Evolutionary conservation across 805 yeast genomes (phyloP), one percentile per base, ranked within the genome.

Genomic region (Candida schatavii): DNA sequence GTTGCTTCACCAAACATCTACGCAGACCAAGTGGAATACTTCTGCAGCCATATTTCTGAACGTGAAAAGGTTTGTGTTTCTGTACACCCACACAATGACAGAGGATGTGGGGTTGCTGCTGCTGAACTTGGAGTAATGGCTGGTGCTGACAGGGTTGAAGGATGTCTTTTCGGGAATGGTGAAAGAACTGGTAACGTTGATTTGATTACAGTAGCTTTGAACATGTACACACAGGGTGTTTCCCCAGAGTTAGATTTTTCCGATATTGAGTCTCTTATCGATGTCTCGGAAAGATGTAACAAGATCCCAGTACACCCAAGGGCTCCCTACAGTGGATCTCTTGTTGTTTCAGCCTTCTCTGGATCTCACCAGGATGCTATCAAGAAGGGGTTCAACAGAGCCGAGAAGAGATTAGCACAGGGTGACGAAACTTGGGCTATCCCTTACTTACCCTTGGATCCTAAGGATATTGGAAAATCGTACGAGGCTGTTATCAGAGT

Each of bases 341-440:
- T 85, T 39, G 93, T 85, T 33, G 90, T 85, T 28, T 84, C 88
- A 64, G 93, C 93, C 2, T 85, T 85, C 64, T 75, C 84, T 39
- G 93, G 93, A 3, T 81, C 88, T n/a, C 93, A 85, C 61, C 93
- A 85, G 66, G 93, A 86, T 62, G 93, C 95, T 33, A 85, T 85
- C 62, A 86, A 85, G 64, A 85, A 85, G 68, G 95, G 95, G 14
- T 85, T 85, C 61, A 70, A 73, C 19, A 61, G 57, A 15, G 72
- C 78, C 51, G 66, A 68, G 42, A 64, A 70, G 48, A 64, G 67
- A 42, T 52, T 60, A 37, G 64, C 63, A 31, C 55, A 57, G 34
- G 56, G 62, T 33, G 59, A 61, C 21, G 60, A 61, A 11, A 66
- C 68, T 40, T 86, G 95, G 95, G 71, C 76, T 52, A 71, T 86